These are phyloP conservation scores for Metschnikowia drakensbergensis DNA, from an alignment of 805 yeast genomes.

Conservation along the genomic window DNA sequence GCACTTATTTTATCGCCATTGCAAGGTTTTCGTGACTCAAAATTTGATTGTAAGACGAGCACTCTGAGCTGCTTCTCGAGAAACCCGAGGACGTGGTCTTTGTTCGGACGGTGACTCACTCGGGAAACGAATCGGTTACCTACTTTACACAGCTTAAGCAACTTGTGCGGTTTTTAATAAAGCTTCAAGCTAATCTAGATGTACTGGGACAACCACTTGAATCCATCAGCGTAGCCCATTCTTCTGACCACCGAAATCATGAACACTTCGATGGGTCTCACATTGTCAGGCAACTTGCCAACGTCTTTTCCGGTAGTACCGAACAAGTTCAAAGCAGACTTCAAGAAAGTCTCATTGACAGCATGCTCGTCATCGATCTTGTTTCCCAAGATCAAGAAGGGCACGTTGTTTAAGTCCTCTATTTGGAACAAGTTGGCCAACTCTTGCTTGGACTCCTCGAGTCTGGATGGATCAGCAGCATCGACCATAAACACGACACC, in stretches of 20 bases:
- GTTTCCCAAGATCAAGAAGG: constrained; percentile 92
- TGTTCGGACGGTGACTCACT: too few relatives aligned
- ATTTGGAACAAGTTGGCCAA: constrained; percentile 88
- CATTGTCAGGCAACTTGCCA: constrained; percentile 64
- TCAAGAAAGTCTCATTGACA: constrained; percentile 89
- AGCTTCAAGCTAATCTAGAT: constrained; percentile 43
- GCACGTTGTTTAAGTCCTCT: constrained; percentile 86
- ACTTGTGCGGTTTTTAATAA: not conserved
- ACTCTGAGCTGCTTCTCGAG: too few relatives aligned
- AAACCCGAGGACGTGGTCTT: too few relatives aligned
- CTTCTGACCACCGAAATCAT: constrained; percentile 99
- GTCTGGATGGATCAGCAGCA: constrained; percentile 94
- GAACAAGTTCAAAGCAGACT: constrained; percentile 82
- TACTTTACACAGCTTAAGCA: not conserved
- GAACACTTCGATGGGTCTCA: constrained; percentile 91
- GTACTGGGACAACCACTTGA: constrained; percentile 96
- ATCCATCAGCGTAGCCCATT: constrained; percentile 97
- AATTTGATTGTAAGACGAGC: too few relatives aligned
- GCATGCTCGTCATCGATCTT: constrained; percentile 94
- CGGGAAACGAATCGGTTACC: too few relatives aligned
- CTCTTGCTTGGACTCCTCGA: constrained; percentile 92
- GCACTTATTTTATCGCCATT: too few relatives aligned
- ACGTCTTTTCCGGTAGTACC: constrained; percentile 81
- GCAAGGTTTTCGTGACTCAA: too few relatives aligned
- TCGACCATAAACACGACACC: constrained; percentile 96